A percentile compares a stretch with the other conserved stretches of the same genome.
phyloP scores from a whole-genome alignment of 768 basidiomycete genomes.

The Amanita subjunquillea region DNA sequence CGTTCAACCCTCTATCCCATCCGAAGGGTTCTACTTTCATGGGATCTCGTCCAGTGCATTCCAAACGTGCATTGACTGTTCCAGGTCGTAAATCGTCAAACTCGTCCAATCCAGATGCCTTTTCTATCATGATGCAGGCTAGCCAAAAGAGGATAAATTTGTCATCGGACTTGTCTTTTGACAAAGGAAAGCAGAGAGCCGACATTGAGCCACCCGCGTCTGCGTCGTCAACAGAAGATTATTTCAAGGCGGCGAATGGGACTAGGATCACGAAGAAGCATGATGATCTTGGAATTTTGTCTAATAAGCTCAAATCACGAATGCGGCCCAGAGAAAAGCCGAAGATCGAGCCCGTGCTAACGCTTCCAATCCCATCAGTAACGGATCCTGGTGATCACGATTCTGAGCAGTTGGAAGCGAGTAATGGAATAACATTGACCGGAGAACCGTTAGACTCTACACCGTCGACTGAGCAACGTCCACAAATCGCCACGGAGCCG shows the following conservation, averaged over 20 bases:
- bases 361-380: not conserved
- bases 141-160: not conserved
- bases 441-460: not conserved
- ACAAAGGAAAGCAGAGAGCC: constrained; percentile 3
- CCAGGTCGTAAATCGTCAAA: constrained; percentile 1
- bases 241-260: not conserved
- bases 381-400: not conserved
- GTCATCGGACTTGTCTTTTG: not conserved
- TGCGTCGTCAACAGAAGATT: not conserved
- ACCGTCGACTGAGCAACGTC: not conserved
- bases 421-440: not conserved
- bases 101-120: not conserved
- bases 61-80: not conserved
- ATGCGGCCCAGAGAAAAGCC: constrained; percentile 7
- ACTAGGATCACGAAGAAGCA: not conserved
- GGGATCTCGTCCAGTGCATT: not conserved
- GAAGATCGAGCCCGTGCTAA: not conserved
- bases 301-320: not conserved
- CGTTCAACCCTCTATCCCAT: not conserved
- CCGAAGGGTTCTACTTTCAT: not conserved
- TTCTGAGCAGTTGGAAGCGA: not conserved
- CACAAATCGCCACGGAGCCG: not conserved
- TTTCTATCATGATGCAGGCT: constrained; percentile 5
- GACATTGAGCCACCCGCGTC: not conserved
- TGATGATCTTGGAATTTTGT: not conserved